These are phyloP conservation scores for Draba incana DNA, from an alignment of 345 rosid species.

Conservation along the genomic window DNA sequence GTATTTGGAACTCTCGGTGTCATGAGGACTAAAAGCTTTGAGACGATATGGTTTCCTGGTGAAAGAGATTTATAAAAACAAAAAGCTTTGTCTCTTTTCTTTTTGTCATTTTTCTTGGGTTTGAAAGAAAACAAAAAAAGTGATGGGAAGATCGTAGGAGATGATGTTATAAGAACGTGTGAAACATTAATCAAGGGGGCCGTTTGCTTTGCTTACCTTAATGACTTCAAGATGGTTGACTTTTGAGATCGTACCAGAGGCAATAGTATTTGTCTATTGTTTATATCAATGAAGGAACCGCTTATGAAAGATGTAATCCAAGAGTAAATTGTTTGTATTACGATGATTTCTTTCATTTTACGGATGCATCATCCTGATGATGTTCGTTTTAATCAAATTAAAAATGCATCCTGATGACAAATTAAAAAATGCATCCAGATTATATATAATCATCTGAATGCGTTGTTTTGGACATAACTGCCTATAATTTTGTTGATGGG, in stretches of 20 bases:
- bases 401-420: too few species aligned
- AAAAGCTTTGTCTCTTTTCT: not conserved
- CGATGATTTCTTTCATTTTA: not conserved
- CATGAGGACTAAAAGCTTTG: conserved; percentile 27
- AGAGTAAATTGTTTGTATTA: not conserved
- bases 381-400: too few species aligned
- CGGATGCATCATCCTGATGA: too few species aligned
- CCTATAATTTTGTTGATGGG: not conserved
- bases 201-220: conserved; percentile 13
- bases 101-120: conserved; percentile 21
- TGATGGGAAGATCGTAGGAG: conserved; percentile 22
- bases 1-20: conserved; percentile 4
- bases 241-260: conserved; percentile 24
- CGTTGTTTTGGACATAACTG: too few species aligned
- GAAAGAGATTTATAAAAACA: conserved; percentile 23
- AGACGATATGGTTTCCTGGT: conserved; percentile 10
- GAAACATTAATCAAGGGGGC: conserved; percentile 17
- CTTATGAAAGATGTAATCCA: not conserved
- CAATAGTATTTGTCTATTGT: not conserved
- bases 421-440: too few species aligned
- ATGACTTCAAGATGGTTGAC: conserved; percentile 31
- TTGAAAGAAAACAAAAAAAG: conserved; percentile 10
- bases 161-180: conserved; percentile 35
- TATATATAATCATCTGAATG: too few species aligned
- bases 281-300: not conserved